Evolutionary conservation across 257 asterid species (phyloP).

Genomic region (Mitragyna speciosa): DNA sequence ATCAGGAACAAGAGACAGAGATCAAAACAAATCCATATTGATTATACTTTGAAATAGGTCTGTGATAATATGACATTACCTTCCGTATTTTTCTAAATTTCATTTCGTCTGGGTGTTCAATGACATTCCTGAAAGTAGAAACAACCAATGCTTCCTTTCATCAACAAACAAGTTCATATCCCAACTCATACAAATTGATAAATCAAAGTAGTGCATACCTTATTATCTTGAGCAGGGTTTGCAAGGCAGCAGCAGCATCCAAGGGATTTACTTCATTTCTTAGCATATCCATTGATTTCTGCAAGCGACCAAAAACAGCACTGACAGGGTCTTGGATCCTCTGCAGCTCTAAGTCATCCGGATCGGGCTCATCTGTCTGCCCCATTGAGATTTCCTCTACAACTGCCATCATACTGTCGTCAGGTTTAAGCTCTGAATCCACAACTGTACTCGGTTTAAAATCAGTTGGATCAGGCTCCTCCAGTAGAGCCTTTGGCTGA

Average conservation of each 20-base stretch:
- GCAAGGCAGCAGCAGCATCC: conserved; percentile 44
- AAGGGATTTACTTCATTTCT: conserved; percentile 54
- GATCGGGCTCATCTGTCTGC: conserved; percentile 43
- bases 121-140: conserved; percentile 65
- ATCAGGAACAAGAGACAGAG: conserved; percentile 6
- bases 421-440: background rate
- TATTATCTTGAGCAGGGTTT: conserved; percentile 63
- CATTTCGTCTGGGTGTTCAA: conserved; percentile 68
- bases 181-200: conserved; percentile 5
- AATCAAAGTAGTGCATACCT: conserved; percentile 28
- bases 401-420: conserved; percentile 16
- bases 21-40: conserved; percentile 12
- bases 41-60: background rate
- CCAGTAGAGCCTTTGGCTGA: background rate
- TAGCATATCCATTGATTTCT: conserved; percentile 58
- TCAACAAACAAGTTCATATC: conserved; percentile 6
- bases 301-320: conserved; percentile 59
- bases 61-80: conserved; percentile 35
- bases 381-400: conserved; percentile 14
- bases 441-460: conserved; percentile 18
- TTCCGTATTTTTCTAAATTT: conserved; percentile 80
- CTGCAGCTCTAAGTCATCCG: conserved; percentile 65
- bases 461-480: conserved; percentile 39
- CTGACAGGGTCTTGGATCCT: conserved; percentile 82
- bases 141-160: background rate